Conservation (phyloP, 768 basidiomycete species). For the Chalciporus chontae region DNA sequence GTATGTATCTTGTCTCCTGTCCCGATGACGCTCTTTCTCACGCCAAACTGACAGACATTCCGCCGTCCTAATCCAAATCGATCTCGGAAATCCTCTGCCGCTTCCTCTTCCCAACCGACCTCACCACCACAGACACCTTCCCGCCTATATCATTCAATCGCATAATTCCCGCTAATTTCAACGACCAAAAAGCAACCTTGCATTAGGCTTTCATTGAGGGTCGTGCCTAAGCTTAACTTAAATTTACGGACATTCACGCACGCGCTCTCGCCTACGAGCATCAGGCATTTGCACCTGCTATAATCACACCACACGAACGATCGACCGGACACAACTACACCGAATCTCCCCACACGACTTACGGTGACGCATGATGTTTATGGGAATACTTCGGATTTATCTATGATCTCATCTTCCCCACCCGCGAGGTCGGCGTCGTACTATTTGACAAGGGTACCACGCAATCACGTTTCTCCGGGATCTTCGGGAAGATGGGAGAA, state of each 20-base stretch:
- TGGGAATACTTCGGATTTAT: conserved; percentile 19
- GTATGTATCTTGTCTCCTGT: conserved; percentile 28
- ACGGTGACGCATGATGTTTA: conserved; percentile 24
- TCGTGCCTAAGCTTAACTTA: conserved; percentile 24
- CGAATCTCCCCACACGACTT: conserved; percentile 24
- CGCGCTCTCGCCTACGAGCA: conserved; percentile 15
- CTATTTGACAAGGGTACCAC: conserved; percentile 1
- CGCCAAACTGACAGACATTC: conserved; percentile 25
- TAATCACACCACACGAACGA: conserved; percentile 31
- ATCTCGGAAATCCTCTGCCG: conserved; percentile 21
- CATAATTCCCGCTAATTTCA: conserved; percentile 23
- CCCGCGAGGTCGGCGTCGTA: conserved; percentile 6
- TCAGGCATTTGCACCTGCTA: conserved; percentile 19
- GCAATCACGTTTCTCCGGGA: conserved; percentile 1
- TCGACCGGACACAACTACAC: conserved; percentile 8
- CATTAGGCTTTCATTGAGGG: conserved; percentile 4
- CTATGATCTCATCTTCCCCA: conserved; percentile 18
- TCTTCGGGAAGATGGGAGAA: conserved; percentile 3
- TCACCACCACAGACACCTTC: conserved; percentile 34
- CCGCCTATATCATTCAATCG: conserved; percentile 32
- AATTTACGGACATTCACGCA: conserved; percentile 21
- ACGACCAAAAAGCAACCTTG: conserved; percentile 14
- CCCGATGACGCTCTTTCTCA: conserved; percentile 2
- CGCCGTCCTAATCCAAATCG: conserved; percentile 30
- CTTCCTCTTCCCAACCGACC: conserved; percentile 17